Evolutionary conservation across 768 basidiomycete genomes (phyloP).

Genomic region (Gymnopilus dilepis): DNA sequence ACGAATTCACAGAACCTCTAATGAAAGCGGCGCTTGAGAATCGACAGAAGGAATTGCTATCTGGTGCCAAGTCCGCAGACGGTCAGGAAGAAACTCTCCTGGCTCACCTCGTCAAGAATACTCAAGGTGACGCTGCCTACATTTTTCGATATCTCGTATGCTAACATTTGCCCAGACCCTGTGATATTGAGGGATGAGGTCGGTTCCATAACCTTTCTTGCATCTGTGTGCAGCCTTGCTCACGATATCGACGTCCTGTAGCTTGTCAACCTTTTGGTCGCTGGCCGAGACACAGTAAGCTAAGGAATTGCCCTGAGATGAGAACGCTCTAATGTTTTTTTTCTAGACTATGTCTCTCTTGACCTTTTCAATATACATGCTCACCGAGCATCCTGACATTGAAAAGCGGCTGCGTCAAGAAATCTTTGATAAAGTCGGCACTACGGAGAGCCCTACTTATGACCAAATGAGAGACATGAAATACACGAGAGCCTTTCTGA

Average conservation of each 20-base stretch:
- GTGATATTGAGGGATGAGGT: conserved; percentile 44
- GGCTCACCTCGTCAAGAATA: conserved; percentile 56
- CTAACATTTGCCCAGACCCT: conserved; percentile 11
- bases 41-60: conserved; percentile 37
- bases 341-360: conserved; percentile 44
- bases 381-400: conserved; percentile 47
- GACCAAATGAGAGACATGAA: conserved; percentile 54
- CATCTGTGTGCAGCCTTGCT: background rate
- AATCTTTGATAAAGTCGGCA: conserved; percentile 43
- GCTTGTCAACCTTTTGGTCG: conserved; percentile 54
- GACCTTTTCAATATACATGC: conserved; percentile 49
- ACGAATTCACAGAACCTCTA: conserved; percentile 56
- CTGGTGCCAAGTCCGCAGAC: conserved; percentile 32
- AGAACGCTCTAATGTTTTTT: background rate
- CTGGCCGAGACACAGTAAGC: conserved; percentile 51
- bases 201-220: background rate
- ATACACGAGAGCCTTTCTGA: conserved; percentile 36
- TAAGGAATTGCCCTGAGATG: background rate
- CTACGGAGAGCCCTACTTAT: conserved; percentile 40
- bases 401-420: conserved; percentile 45
- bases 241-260: conserved; percentile 2
- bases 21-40: conserved; percentile 48
- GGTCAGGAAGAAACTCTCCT: conserved; percentile 48
- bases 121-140: conserved; percentile 28
- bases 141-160: no score